A percentile compares a stretch with the other conserved stretches of the same genome.
These are phyloP conservation scores for Barnettozyma hawaiiensis DNA, from an alignment of 1,139 yeast species.

Conservation along the genomic window DNA sequence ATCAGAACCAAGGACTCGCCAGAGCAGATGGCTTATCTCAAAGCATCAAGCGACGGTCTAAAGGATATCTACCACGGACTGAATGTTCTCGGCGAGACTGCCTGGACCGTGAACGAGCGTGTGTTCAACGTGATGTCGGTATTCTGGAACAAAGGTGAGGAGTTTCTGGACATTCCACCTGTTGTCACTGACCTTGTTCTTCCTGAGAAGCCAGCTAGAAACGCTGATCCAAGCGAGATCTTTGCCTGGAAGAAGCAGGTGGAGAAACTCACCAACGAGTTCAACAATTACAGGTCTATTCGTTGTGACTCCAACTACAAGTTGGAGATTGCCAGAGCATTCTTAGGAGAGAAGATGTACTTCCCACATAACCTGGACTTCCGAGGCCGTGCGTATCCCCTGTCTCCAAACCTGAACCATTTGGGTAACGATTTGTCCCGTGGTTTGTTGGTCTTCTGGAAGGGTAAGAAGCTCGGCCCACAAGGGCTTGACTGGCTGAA, in stretches of 20 bases:
- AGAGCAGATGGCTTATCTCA: constrained; percentile 83
- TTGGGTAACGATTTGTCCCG: constrained; percentile 90
- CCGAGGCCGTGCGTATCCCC: constrained; percentile 94
- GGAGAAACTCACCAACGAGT: constrained; percentile 51
- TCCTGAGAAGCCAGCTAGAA: constrained; percentile 61
- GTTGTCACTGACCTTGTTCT: constrained; percentile 45
- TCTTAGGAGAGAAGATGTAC: constrained; percentile 79
- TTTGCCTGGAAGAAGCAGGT: constrained; percentile 63
- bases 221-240: constrained; percentile 66
- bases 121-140: constrained; percentile 65
- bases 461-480: constrained; percentile 72
- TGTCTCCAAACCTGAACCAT: constrained; percentile 76
- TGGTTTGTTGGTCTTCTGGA: constrained; percentile 82
- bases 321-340: constrained; percentile 91
- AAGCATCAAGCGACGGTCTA: constrained; percentile 73
- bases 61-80: constrained; percentile 71
- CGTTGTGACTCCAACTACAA: constrained; percentile 93
- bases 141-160: constrained; percentile 84
- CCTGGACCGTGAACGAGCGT: constrained; percentile 85
- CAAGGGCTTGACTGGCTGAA: constrained; percentile 83
- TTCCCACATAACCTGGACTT: constrained; percentile 94
- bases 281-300: constrained; percentile 68
- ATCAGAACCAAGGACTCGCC: constrained; percentile 82
- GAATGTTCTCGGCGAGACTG: constrained; percentile 79
- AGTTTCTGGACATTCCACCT: constrained; percentile 77